A percentile compares a stretch with the other conserved stretches of the same genome.
Evolutionary conservation across 192 early-diverging fungal species (phyloP).

Genomic region (Coemansia sp.): DNA sequence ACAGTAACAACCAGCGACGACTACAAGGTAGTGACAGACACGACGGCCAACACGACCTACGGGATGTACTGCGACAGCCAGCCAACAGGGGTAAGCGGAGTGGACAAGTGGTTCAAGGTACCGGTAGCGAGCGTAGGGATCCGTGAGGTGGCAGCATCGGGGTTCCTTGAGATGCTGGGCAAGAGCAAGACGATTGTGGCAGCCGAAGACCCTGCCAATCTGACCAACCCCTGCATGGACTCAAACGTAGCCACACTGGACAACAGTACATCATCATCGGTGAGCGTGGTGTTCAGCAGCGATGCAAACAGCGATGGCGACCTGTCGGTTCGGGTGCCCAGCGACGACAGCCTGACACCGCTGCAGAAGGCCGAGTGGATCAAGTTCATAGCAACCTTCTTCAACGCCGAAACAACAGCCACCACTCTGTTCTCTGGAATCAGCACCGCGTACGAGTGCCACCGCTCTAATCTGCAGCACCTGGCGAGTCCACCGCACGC

Average conservation of each 20-base stretch:
- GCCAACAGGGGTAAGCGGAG: conserved; percentile 24
- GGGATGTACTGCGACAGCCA: conserved; percentile 49
- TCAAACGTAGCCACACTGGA: conserved; percentile 17
- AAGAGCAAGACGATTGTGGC: conserved; percentile 22
- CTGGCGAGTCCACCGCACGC: conserved; percentile 52
- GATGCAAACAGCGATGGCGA: conserved; percentile 30
- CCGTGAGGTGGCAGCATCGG: conserved; percentile 32
- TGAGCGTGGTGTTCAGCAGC: conserved; percentile 37
- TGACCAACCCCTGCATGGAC: conserved; percentile 47
- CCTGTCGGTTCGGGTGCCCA: conserved; percentile 32
- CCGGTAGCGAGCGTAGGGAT: conserved; percentile 41
- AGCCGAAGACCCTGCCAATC: conserved; percentile 16
- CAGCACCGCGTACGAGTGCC: conserved; percentile 44
- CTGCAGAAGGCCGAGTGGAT: conserved; percentile 54
- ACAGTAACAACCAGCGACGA: conserved; percentile 40
- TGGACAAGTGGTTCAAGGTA: conserved; percentile 53
- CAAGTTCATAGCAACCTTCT: conserved; percentile 46
- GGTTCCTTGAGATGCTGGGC: conserved; percentile 47
- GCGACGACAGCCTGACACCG: conserved; percentile 29
- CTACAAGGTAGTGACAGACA: conserved; percentile 53
- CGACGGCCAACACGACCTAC: conserved; percentile 27
- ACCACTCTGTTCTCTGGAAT: conserved; percentile 32
- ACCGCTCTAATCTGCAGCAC: conserved; percentile 39
- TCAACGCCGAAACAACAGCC: conserved; percentile 40
- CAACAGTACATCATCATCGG: conserved; percentile 6